Evolutionary conservation across 2,329 filamentous ascomycete species (phyloP).

Genomic region (Phaeosphaeriaceae sp.): DNA sequence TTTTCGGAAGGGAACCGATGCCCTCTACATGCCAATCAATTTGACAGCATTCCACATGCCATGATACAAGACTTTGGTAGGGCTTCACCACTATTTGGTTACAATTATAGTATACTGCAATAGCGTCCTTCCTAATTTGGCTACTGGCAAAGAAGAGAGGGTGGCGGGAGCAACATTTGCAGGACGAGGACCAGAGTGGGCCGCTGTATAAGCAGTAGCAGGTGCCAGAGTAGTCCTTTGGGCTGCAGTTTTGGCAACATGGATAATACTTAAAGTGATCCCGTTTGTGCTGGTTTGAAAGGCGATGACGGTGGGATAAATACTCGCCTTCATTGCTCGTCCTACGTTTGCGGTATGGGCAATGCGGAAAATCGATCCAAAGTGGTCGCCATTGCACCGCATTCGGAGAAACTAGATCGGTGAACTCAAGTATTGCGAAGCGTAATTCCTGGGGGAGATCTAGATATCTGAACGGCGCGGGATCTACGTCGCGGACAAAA

Average conservation of each 20-base stretch:
- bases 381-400: conserved; percentile 12
- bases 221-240: background rate
- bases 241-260: background rate
- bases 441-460: conserved; percentile 13
- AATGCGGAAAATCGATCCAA: background rate
- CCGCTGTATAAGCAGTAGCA: conserved; percentile 1
- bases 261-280: too few species aligned
- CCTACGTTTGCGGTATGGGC: background rate
- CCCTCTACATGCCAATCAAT: background rate
- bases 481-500: background rate
- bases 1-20: background rate
- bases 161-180: background rate
- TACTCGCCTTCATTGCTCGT: background rate
- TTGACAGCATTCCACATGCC: background rate
- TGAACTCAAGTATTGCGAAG: conserved; percentile 7
- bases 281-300: too few species aligned
- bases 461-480: conserved; percentile 8
- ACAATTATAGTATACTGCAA: conserved; percentile 7
- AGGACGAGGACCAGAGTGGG: background rate
- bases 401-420: conserved; percentile 5
- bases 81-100: conserved; percentile 11
- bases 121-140: conserved; percentile 9
- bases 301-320: background rate
- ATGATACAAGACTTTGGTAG: background rate
- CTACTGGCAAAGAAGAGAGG: conserved; percentile 13